Base-by-base conservation (phyloP, 1,284 basidiomycete genomes). In the Marasmius oreades region DNA sequence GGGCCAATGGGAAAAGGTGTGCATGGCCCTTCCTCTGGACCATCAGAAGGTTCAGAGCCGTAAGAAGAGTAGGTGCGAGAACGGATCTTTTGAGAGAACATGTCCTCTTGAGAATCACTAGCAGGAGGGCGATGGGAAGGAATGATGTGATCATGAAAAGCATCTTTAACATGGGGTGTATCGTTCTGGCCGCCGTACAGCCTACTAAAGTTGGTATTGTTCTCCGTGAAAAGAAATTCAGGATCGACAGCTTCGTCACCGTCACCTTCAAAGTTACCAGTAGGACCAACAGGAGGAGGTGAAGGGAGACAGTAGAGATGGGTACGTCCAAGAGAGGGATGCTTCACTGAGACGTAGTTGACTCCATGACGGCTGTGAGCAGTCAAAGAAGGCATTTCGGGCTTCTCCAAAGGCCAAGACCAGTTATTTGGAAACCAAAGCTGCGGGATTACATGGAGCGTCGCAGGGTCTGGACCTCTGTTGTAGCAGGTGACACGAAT, bases 121-220 rank as follows among this genome's bases (percentile, higher is more conserved):
- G 63, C 55, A 37, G 74, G 72, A 5, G 89, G 89, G 53, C 92
- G 87, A 72, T 98, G 95, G 14, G 77, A 78, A 3, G 87, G 86
- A 61, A 98, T 87, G 70, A 98, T 92, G 69, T 98, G 92, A 70
- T 98, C 95, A 68, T 99, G 95, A 80, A 99, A 98, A n/a, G 90
- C 95, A 67, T 99, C 96, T 76, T 99, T 99, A 66, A 92, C 92
- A 69, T 88, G 95, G 1, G 84, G 81, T 0, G 85, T 86, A 57
- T 82, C 77, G 76, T 98, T 98, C 64, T 85, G 76, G 23, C 92
- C 95, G 34, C 88, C 88, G 70, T 98, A 99, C 33, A 99, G 80
- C 57, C 96, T 84, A 66, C 84, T 82, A 70, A 90, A 96, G 78
- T 99, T 99, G 61, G 95, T 98, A 70, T 98, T 93, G 73, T 98